Base-by-base conservation (phyloP, 495 filamentous ascomycete species). In the Immersiella caudata region DNA sequence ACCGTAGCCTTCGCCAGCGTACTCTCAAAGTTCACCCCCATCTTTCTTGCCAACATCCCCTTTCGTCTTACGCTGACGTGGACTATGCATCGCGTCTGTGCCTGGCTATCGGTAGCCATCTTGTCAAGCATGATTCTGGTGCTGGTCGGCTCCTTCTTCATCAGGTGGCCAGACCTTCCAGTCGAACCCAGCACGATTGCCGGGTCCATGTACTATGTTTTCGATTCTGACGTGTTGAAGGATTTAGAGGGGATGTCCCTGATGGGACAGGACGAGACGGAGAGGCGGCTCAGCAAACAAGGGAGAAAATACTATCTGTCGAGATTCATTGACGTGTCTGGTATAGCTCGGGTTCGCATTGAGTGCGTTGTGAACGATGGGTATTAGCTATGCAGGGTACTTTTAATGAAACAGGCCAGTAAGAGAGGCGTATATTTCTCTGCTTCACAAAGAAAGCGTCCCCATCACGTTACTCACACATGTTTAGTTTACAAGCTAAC, bases 21-120 rank as follows among this genome's bases (percentile, higher is more conserved):
- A 33, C 70, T 79, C 0, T 76, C 78, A 27, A 76, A 81, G 64
- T 74, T 76, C 29, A 65, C 78, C 2, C 76, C 79, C 11, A 73
- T 82, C 52, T 70, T 78, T 29, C 69, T 83, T 0, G 60, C 70
- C 68, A 79, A 79, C 59, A 71, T 83, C 9, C 80, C 78, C 3
- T 81, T 73, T 68, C 68, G 66, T n/a, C 63, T 76, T 12, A 79
- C 73, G 7, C 73, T 76, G 62, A 79, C 76, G 21, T 78, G 68
- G 50, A 63, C 68, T 0, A 72, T 74, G 14, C 75, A 77, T 66
- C 51, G 61, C 9, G 67, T 77, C 14, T 79, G 77, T 24, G 75
- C 68, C 3, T 80, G 76, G 71, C 58, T 75, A 14, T 70, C 75
- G 22, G 64, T 81, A 0, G 73, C 68, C 0, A 74, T 83, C 49